Percentiles rank a stretch among this genome's conserved stretches.
These are phyloP conservation scores for Talaromyces marneffei DNA, from an alignment of 2,329 filamentous ascomycete species.

Conservation along the genomic window DNA sequence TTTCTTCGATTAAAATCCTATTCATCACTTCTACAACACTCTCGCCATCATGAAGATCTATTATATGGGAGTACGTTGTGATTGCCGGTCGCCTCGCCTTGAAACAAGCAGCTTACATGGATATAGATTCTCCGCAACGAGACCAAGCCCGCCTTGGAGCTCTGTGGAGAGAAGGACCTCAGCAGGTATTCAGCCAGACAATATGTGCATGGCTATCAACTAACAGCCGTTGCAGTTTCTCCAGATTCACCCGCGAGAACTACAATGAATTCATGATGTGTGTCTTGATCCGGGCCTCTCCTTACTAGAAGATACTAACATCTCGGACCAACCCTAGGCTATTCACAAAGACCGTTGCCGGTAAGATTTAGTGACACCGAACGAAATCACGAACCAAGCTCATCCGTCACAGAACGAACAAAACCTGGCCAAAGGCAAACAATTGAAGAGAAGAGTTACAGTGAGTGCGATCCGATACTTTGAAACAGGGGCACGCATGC, in stretches of 20 bases:
- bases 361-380: background rate
- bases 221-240: slow-evolving; percentile 50
- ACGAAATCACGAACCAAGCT: background rate
- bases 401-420: slow-evolving; percentile 56
- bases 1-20: background rate
- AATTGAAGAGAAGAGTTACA: slow-evolving; percentile 54
- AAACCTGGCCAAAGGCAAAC: slow-evolving; percentile 75
- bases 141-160: slow-evolving; percentile 66
- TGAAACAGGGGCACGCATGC: background rate
- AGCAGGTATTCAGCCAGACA: slow-evolving; percentile 30
- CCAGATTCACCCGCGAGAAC: slow-evolving; percentile 70
- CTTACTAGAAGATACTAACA: background rate
- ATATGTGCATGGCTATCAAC: background rate
- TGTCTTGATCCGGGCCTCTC: background rate
- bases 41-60: slow-evolving; percentile 69
- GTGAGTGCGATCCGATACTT: background rate
- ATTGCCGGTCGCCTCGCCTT: background rate
- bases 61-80: slow-evolving; percentile 69
- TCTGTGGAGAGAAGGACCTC: slow-evolving; percentile 71
- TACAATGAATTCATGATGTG: slow-evolving; percentile 34
- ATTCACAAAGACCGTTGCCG: slow-evolving; percentile 77
- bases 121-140: slow-evolving; percentile 74
- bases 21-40: background rate
- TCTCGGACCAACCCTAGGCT: slow-evolving; percentile 35
- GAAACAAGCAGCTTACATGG: background rate